phyloP scores from a whole-genome alignment of 495 filamentous ascomycete genomes.

The Articulospora tetracladia region DNA sequence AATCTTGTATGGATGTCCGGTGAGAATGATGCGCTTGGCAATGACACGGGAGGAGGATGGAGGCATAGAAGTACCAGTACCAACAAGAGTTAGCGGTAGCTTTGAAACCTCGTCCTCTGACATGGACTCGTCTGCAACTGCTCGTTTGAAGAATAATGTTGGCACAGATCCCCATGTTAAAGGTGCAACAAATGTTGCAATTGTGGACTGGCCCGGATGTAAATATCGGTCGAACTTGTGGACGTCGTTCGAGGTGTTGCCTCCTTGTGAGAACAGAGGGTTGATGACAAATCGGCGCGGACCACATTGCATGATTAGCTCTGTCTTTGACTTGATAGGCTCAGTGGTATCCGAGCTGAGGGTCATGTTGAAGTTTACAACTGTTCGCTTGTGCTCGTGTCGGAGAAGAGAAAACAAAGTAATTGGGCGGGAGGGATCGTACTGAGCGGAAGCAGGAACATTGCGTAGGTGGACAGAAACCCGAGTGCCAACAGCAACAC shows the following conservation, averaged over 20 bases:
- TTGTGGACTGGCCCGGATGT: conserved; percentile 84
- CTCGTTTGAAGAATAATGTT: conserved; percentile 74
- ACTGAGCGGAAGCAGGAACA: conserved; percentile 59
- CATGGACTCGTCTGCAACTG: conserved; percentile 31
- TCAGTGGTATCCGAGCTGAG: conserved; percentile 65
- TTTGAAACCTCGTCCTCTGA: conserved; percentile 27
- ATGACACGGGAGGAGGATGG: conserved; percentile 77
- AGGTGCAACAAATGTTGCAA: conserved; percentile 86
- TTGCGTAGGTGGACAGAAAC: conserved; percentile 77
- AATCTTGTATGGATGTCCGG: conserved; percentile 96
- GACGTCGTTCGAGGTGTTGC: conserved; percentile 87
- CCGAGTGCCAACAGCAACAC: conserved; percentile 75
- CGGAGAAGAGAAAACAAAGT: conserved; percentile 80
- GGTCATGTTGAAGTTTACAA: conserved; percentile 80
- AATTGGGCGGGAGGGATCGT: conserved; percentile 54
- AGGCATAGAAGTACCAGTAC: conserved; percentile 77
- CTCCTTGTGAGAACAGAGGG: conserved; percentile 79
- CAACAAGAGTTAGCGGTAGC: conserved; percentile 63
- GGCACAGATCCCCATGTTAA: conserved; percentile 91
- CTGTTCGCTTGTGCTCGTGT: conserved; percentile 91
- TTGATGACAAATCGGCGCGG: conserved; percentile 82
- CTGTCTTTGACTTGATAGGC: conserved; percentile 84
- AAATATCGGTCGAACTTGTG: conserved; percentile 95
- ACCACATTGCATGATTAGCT: conserved; percentile 84
- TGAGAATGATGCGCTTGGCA: conserved; percentile 90